These are phyloP conservation scores for Lichtheimia corymbifera DNA, from an alignment of 371 early-diverging fungal genomes.

Conservation along the genomic window DNA sequence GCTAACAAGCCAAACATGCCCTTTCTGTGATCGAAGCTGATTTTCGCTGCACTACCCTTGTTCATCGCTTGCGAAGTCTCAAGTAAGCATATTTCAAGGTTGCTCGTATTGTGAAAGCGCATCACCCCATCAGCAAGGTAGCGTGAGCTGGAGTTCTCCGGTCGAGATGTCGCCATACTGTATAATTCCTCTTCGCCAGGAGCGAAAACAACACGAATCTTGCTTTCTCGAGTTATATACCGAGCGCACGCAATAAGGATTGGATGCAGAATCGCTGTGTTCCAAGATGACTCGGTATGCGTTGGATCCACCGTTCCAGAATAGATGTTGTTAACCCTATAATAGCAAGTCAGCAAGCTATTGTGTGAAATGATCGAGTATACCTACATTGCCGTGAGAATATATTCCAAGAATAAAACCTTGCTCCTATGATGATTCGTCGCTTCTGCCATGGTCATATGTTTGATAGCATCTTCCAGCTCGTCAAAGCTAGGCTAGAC, in stretches of 20 bases:
- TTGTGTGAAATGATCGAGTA: neutral
- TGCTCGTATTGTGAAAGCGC: too few relatives aligned
- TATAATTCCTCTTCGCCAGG: neutral
- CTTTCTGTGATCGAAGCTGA: too few relatives aligned
- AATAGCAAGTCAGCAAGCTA: neutral
- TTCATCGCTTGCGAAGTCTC: too few relatives aligned
- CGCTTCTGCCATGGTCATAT: neutral
- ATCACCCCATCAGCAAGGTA: too few relatives aligned
- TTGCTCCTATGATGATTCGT: neutral
- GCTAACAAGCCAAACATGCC: too few relatives aligned
- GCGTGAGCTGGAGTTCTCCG: too few relatives aligned
- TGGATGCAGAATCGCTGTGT: neutral
- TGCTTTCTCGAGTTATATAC: neutral
- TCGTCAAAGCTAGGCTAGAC: neutral
- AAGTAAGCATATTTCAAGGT: too few relatives aligned
- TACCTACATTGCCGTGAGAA: neutral
- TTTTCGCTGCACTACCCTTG: too few relatives aligned
- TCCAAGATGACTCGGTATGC: neutral
- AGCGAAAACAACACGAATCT: neutral
- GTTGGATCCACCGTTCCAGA: neutral
- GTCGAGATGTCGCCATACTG: too few relatives aligned
- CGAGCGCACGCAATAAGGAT: neutral
- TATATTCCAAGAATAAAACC: neutral
- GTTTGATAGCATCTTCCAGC: neutral
- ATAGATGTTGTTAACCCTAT: neutral